Base-by-base conservation (phyloP, 768 basidiomycete species). In the Dentipellis fragilis region DNA sequence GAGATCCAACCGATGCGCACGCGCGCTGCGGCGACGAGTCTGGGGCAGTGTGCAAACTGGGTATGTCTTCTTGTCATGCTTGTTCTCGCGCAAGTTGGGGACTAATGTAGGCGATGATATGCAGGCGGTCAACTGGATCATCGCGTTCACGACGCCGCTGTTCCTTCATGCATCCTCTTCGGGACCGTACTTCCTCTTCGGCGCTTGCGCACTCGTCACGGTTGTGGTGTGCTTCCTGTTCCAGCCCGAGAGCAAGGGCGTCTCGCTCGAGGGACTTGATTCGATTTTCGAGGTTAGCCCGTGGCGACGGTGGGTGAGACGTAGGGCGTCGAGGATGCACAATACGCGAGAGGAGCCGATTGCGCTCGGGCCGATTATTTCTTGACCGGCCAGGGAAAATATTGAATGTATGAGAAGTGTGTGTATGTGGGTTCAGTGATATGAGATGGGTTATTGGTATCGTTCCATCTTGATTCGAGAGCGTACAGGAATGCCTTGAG, bases 1-100 rank as follows among this genome's bases (percentile, higher is more conserved):
- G 79, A 80, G 62, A 75, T 80, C 39, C 68, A 80, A 58, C 79
- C 78, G 5, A 72, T 68, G 14, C 70, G 71, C 17, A 73, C 76
- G 14, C 72, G 78, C 21, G 73, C 75, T 1, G 64, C 72, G 1
- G 73, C 73, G 2, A 59, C 76, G 57, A 66, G 73, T 59, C 61
- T 78, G 56, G 65, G 73, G 7, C 69, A 72, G 52, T 70, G 71
- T 35, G 59, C 71, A 29, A 73, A 75, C 58, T 75, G 74, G 69
- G 75, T 74, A 35, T 36, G 72, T 59, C 3, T 29, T 29, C 29
- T 19, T 35, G 54, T 19, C n/a, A 9, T 40, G n/a, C 3, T 36
- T 49, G 45, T 42, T 12, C 36, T 59, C 42, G 47, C 52, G 36
- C 40, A 14, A 37, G n/a, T 64, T 65, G 64, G 62, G 40, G 63